A percentile compares a stretch with the other conserved stretches of the same genome.
Evolutionary conservation across 2,329 filamentous ascomycete genomes (phyloP).

Genomic region (Torrubiella hemipterigena): DNA sequence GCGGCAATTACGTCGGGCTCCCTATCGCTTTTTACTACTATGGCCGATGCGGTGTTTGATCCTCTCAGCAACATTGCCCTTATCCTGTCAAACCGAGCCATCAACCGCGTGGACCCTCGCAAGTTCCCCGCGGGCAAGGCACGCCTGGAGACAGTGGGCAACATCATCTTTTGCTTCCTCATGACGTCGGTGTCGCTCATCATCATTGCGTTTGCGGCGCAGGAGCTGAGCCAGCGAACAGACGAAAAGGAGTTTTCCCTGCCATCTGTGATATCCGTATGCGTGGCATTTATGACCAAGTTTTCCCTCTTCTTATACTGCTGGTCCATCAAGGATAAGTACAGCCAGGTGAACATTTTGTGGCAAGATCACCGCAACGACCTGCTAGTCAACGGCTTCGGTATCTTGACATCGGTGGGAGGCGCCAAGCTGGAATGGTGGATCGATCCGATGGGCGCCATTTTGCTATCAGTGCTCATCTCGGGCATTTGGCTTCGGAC

Average conservation of each 20-base stretch:
- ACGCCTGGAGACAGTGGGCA: slow-evolving; percentile 87
- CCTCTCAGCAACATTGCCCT: slow-evolving; percentile 80
- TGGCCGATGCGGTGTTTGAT: slow-evolving; percentile 92
- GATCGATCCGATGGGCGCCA: slow-evolving; percentile 87
- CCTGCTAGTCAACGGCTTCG: slow-evolving; percentile 89
- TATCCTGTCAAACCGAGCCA: slow-evolving; percentile 77
- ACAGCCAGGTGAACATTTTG: slow-evolving; percentile 81
- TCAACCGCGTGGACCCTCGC: slow-evolving; percentile 72
- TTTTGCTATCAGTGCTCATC: slow-evolving; percentile 70
- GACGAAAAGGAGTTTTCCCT: slow-evolving; percentile 59
- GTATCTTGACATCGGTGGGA: slow-evolving; percentile 82
- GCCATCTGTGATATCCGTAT: slow-evolving; percentile 75
- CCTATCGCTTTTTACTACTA: slow-evolving; percentile 93
- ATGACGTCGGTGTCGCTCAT: slow-evolving; percentile 91
- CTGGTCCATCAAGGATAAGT: slow-evolving; percentile 80
- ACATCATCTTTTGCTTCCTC: slow-evolving; percentile 91
- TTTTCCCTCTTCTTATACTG: slow-evolving; percentile 80
- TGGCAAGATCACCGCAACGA: slow-evolving; percentile 98
- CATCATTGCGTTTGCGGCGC: slow-evolving; percentile 76
- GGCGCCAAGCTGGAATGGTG: slow-evolving; percentile 85
- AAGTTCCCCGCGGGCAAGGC: slow-evolving; percentile 89
- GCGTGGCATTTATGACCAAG: slow-evolving; percentile 76
- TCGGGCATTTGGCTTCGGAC: slow-evolving; percentile 72
- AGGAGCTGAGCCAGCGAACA: slow-evolving; percentile 49
- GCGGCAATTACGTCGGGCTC: slow-evolving; percentile 78